Evolutionary conservation across 2,329 filamentous ascomycete genomes (phyloP), one percentile per base, ranked within the genome.

Genomic region (Fusarium fujikuroi): DNA sequence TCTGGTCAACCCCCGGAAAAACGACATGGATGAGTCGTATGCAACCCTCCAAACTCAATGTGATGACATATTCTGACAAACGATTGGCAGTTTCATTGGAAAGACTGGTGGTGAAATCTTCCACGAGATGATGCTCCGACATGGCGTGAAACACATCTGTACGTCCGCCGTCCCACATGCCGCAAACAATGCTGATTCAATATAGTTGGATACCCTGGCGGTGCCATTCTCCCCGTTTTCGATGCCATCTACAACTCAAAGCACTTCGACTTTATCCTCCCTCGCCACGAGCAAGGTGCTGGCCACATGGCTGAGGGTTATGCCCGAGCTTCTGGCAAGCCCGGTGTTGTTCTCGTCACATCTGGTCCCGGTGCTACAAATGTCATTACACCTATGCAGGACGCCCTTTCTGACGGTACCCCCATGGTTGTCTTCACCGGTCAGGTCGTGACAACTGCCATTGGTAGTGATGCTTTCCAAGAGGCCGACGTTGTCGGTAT

Each of bases 261-360:
- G 86, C 93, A 98, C 84, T 97, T 98, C 86, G 92, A 98, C 72
- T 98, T 99, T 81, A 91, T 98, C 82, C 91, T 98, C 14, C 96
- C 96, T 23, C 47, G 47, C 30, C 96, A 99, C 85, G 96, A 98
- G 85, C 96, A 99, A 85, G 96, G 96, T 75, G 96, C 96, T 66
- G 96, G 96, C 73, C 96, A 99, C 85, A 99, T 98, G 96, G 96
- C 96, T 21, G 92, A 98, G 84, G 96, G 96, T 60, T 98, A 98
- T 82, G 96, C 96, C 63, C 92, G 96, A 50, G 47, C 95, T 65
- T 95, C 93, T 60, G 96, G 96, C 77, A 95, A 95, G 85, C 95
- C 95, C 66, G 96, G 96, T 80, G 96, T 98, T 64, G 96, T 99
- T 64, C 88, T 99, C 69, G 96, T 99, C 73, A 99, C 96, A 42